Evolutionary conservation across 202 grass and related monocot species (phyloP).

Genomic region (Cymbopogon flexuosus): DNA sequence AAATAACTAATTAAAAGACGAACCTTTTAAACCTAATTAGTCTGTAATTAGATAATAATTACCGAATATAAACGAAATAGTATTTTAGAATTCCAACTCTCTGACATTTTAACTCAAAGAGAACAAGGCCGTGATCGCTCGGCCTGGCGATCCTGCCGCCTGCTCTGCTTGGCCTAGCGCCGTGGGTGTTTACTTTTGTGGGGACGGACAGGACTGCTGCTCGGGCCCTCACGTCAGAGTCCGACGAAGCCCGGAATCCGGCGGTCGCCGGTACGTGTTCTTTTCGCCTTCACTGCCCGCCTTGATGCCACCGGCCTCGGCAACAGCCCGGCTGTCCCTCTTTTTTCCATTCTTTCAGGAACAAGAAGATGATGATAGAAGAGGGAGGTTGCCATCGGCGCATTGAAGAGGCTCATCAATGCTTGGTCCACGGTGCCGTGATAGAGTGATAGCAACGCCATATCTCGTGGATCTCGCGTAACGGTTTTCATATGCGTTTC

Average conservation of each 20-base stretch:
- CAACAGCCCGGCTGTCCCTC: conserved; percentile 11
- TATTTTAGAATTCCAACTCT: too few relatives aligned
- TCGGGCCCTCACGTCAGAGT: neutral
- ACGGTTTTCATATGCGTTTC: neutral
- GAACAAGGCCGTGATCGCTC: too few relatives aligned
- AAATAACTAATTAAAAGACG: too few relatives aligned
- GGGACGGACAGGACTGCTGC: neutral
- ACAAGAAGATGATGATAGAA: neutral
- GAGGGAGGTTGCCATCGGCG: neutral
- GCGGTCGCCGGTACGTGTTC: conserved; percentile 7
- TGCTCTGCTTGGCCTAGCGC: neutral
- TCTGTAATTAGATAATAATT: too few relatives aligned
- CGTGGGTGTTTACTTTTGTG: neutral
- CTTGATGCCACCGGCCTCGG: neutral
- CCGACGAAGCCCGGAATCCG: neutral
- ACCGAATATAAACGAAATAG: too few relatives aligned
- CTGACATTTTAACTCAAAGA: too few relatives aligned
- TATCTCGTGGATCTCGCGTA: neutral
- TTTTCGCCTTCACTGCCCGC: conserved; percentile 19
- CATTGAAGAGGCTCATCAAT: conserved; percentile 8
- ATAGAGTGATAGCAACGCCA: neutral
- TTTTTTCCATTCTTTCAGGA: neutral
- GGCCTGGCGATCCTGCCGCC: too few relatives aligned
- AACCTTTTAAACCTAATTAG: too few relatives aligned
- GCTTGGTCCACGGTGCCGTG: neutral